Percentiles rank a stretch among this genome's conserved stretches.
These are phyloP conservation scores for Kingdonia uniflora DNA, from an alignment of 164 flowering plant species.

Conservation along the genomic window DNA sequence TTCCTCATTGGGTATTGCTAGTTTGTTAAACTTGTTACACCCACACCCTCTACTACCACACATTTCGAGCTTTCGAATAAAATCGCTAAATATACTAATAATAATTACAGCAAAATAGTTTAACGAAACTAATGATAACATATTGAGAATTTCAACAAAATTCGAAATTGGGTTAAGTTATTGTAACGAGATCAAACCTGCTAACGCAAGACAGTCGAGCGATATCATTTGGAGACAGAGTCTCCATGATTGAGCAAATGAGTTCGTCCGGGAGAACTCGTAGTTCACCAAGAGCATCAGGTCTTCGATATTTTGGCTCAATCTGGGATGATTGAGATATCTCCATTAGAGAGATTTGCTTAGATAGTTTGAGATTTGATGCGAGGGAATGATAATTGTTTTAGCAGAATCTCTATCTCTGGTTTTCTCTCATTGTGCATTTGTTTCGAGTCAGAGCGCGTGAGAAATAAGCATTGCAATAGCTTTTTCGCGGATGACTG, in stretches of 20 bases:
- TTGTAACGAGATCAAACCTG: slow-evolving; percentile 48
- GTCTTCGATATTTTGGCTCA: slow-evolving; percentile 48
- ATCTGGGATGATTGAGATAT: background rate
- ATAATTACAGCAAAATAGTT: too few species aligned
- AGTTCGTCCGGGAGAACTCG: slow-evolving; percentile 64
- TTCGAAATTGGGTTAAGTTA: too few species aligned
- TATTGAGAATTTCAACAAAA: too few species aligned
- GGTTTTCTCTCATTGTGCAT: background rate
- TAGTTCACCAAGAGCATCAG: slow-evolving; percentile 67
- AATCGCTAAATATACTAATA: too few species aligned
- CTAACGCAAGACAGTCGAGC: slow-evolving; percentile 86
- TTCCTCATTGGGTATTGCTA: too few species aligned
- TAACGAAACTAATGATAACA: too few species aligned
- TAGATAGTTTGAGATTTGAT: too few species aligned
- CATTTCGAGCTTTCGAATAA: too few species aligned
- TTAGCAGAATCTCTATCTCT: background rate
- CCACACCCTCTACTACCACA: too few species aligned
- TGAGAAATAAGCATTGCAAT: background rate
- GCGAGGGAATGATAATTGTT: too few species aligned
- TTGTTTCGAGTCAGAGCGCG: background rate
- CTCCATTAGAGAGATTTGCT: slow-evolving; percentile 11
- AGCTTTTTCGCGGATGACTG: background rate
- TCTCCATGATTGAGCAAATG: slow-evolving; percentile 38
- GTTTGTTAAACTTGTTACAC: too few species aligned
- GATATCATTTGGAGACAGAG: slow-evolving; percentile 52